Evolutionary conservation across 257 asterid genomes (phyloP), one percentile per base, ranked within the genome.

Genomic region (Plectranthus barbatus): DNA sequence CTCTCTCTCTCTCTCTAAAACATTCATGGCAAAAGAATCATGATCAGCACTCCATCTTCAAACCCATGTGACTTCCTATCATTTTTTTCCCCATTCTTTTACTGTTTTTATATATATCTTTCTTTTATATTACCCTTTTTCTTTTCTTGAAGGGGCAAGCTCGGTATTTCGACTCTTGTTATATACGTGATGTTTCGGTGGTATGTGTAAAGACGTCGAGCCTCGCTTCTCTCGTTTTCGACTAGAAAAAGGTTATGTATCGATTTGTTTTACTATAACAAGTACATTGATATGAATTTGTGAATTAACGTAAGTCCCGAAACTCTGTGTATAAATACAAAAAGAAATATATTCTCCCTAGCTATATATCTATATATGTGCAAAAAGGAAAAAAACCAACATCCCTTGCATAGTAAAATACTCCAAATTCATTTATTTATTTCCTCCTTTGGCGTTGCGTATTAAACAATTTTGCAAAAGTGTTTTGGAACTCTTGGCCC

Each of bases 61-160:
- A 67, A 47, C 81, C 95, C 97, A 84, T 86, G 95, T 89, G 94
- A 89, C 24, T 66, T 76, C 70, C 60, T 77, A 83, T 81, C 91
- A 86, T 86, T 83, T 82, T 83, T 78, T 33, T n/a, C n/a, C 4
- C 64, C 14, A 46, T 72, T 74, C 59, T 72, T 55, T 78, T 62
- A 69, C 68, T 68, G 70, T 76, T 64, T 70, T 70, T 55, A 39
- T 58, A 55, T 55, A 39, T 58, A 55, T 69, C 64, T 74, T 73
- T 70, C 15, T 66, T 45, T 19, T 40, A 6, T 17, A 61, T 58
- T 48, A 53, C 10, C 62, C 31, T 26, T 26, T 26, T 26, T 26
- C 31, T 50, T 48, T 54, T 73, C 23, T 61, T 9, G 15, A 11
- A 13, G 57, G 62, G 23, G 42, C 51, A 57, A 46, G 48, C 4